Base-by-base conservation (phyloP, 2,329 filamentous ascomycete genomes). In the Chrysoporthe cubensis region DNA sequence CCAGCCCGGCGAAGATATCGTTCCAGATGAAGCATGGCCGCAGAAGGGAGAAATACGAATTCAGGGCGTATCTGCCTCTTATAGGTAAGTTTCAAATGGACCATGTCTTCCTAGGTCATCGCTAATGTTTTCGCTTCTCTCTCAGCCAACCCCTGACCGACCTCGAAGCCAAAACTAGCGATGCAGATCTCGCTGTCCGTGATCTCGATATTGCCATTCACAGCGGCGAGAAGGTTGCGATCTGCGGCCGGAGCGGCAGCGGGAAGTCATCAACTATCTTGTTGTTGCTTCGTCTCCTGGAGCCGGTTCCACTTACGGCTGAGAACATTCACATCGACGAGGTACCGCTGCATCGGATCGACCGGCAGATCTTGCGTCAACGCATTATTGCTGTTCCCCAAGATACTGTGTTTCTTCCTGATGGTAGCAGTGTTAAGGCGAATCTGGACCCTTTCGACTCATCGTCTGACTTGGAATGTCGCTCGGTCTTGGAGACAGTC, bases 321-420 rank as follows among this genome's bases (percentile, higher is more conserved):
- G 71, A 74, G 3, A 72, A 70, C 40, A 76, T 79, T 18, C 26
- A 65, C 0, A 81, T 83, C 62, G 81, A 83, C 61, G 71, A 72
- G 60, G 69, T 74, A 0, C 68, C 73, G 0, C 75, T 78, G 0
- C 62, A 74, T 34, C 72, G 71, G 13, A 72, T 83, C 2, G 69
- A 79, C 46, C 74, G 80, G 2, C 9, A 70, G 1, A 69, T 72
- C 0, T 74, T 83, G 1, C 79, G 81, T 4, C 75, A 75, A 40
- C 78, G 77, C 4, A 74, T 83, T 40, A 79, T 81, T 57, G 77
- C 78, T 3, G 72, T 83, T 2, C 80, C 82, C 0, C 81, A 84
- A 71, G 82, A 83, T 11, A 70, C 78, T 1, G 77, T 81, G 8
- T 82, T 84, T 72, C 71, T 82, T 2, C 77, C 76, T 1, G 80